Conservation (phyloP, 2,329 filamentous ascomycete genomes). For the Trichoderma oligosporum region DNA sequence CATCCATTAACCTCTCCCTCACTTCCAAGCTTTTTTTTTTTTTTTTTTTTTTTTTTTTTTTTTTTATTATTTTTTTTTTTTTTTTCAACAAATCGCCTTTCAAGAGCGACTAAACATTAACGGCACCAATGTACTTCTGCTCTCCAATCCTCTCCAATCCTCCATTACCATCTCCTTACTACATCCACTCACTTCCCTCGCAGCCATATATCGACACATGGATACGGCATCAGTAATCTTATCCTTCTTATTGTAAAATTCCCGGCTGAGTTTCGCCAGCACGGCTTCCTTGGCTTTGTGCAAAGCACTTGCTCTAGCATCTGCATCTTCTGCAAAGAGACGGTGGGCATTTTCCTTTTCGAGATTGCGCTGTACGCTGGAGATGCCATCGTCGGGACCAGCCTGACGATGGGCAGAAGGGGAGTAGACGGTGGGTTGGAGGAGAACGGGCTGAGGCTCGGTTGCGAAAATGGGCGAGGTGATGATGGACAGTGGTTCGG, state of each 20-base stretch:
- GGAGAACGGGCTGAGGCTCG: conserved; percentile 49
- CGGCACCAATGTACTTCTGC: conserved; percentile 53
- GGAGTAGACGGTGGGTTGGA: conserved; percentile 57
- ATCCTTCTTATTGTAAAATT: conserved; percentile 41
- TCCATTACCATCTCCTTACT: conserved; percentile 37
- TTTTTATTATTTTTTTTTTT: not conserved
- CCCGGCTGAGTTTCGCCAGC: conserved; percentile 53
- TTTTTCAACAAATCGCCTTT: conserved; percentile 11
- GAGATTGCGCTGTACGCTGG: conserved; percentile 56
- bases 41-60: not conserved
- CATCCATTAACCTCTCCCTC: too few relatives aligned
- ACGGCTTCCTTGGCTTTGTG: conserved; percentile 59
- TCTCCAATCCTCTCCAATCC: conserved; percentile 48
- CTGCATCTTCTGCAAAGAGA: conserved; percentile 54
- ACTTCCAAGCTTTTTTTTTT: conserved; percentile 1
- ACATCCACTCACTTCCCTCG: conserved; percentile 32
- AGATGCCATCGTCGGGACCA: conserved; percentile 44
- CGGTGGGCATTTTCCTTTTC: conserved; percentile 54
- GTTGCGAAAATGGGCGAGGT: conserved; percentile 48
- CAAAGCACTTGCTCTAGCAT: conserved; percentile 52
- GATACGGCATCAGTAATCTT: conserved; percentile 34
- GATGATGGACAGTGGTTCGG: conserved; percentile 39
- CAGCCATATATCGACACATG: conserved; percentile 33
- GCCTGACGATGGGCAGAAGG: conserved; percentile 31
- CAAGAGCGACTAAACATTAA: conserved; percentile 54